A percentile compares a stretch with the other conserved stretches of the same genome.
Conservation (phyloP, 2,329 filamentous ascomycete species). For the Diatrype stigma region DNA sequence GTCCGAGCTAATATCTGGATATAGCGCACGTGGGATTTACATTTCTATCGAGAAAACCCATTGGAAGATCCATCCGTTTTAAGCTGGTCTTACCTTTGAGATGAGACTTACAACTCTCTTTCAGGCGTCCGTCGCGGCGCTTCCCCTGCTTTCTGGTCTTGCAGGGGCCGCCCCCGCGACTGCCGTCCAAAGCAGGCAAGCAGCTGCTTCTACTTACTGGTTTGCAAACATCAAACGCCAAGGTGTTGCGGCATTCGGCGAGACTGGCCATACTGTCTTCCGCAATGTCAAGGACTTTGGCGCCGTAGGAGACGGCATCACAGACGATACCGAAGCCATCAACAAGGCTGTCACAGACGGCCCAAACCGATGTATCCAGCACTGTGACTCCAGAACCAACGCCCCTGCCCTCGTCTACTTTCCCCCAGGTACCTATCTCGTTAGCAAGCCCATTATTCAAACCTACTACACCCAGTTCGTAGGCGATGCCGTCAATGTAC, state of each 20-base stretch:
- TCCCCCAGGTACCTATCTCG: slow-evolving; percentile 78
- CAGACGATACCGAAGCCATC: slow-evolving; percentile 86
- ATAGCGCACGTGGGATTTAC: slow-evolving; percentile 8
- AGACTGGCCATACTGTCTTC: slow-evolving; percentile 63
- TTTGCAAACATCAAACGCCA: slow-evolving; percentile 64
- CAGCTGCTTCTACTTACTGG: slow-evolving; percentile 60
- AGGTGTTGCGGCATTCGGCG: slow-evolving; percentile 62
- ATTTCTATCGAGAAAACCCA: slow-evolving; percentile 13
- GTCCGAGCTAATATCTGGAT: slow-evolving; percentile 5
- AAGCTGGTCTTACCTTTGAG: slow-evolving; percentile 27
- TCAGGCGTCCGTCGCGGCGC: slow-evolving; percentile 20
- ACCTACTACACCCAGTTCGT: slow-evolving; percentile 94
- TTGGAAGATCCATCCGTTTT: slow-evolving; percentile 16
- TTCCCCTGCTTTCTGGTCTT: slow-evolving; percentile 20
- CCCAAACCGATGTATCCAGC: slow-evolving; percentile 65
- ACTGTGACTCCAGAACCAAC: slow-evolving; percentile 80
- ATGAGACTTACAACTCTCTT: slow-evolving; percentile 30
- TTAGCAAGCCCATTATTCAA: slow-evolving; percentile 74
- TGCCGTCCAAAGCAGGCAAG: slow-evolving; percentile 19
- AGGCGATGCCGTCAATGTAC: slow-evolving; percentile 69
- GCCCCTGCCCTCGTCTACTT: slow-evolving; percentile 88
- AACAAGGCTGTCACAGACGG: slow-evolving; percentile 77
- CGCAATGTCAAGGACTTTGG: slow-evolving; percentile 76
- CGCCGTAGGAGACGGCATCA: slow-evolving; percentile 61
- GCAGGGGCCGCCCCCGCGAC: slow-evolving; percentile 14